Conservation (phyloP, 176 grass and related monocot species). For the Canna indica region DNA sequence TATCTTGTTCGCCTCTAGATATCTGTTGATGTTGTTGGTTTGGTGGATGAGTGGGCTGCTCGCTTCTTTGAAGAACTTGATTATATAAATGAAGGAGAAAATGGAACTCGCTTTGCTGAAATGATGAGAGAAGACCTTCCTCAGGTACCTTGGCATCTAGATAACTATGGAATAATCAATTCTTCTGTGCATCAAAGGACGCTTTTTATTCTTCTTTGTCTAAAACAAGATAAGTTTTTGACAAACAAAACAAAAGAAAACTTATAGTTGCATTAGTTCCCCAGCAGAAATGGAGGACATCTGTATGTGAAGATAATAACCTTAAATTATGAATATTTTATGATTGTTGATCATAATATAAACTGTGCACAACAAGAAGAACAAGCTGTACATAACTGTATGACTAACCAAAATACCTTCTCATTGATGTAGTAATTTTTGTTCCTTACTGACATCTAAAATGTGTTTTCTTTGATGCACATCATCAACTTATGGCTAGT, state of each 20-base stretch:
- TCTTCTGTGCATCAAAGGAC: not conserved
- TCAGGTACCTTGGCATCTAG: conserved; percentile 36
- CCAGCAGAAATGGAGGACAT: too few relatives aligned
- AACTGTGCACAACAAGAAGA: too few relatives aligned
- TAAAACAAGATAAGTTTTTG: not conserved
- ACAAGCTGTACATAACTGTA: too few relatives aligned
- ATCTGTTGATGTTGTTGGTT: conserved; percentile 86
- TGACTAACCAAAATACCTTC: too few relatives aligned
- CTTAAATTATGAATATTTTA: too few relatives aligned
- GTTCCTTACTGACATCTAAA: too few relatives aligned
- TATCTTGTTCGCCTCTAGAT: conserved; percentile 31
- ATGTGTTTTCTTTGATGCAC: too few relatives aligned
- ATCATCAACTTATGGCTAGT: not conserved
- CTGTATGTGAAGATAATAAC: too few relatives aligned
- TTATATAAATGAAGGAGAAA: conserved; percentile 97
- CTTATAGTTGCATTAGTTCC: too few relatives aligned
- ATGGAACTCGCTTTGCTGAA: conserved; percentile 71
- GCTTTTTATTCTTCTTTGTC: not conserved
- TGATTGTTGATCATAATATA: too few relatives aligned
- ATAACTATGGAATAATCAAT: not conserved
- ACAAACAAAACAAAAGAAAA: not conserved
- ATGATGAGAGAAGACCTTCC: conserved; percentile 95
- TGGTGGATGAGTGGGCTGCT: conserved; percentile 93
- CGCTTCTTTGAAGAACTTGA: conserved; percentile 99
- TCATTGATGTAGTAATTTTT: too few relatives aligned